Conservation (phyloP, 2,329 filamentous ascomycete species). For the Hypocrella siamensis region DNA sequence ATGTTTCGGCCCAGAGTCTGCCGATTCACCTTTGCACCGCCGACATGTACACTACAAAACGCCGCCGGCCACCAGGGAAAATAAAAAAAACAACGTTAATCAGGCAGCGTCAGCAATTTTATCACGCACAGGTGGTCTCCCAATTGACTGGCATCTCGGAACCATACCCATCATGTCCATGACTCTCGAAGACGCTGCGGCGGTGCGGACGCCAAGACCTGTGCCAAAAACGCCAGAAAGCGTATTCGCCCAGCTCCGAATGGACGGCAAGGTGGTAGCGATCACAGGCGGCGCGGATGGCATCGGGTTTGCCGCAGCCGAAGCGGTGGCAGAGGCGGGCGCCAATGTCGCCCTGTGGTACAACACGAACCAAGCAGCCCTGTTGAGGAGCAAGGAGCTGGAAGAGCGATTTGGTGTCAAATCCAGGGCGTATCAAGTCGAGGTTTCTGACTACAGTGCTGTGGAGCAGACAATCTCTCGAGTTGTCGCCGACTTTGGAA, state of each 20-base stretch:
- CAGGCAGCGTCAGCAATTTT: too few species aligned
- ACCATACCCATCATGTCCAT: too few species aligned
- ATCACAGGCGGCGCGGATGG: conserved; percentile 29
- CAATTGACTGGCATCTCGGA: too few species aligned
- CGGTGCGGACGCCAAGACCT: too few species aligned
- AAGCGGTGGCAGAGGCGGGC: conserved; percentile 29
- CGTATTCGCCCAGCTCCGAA: conserved; percentile 26
- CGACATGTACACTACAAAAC: too few species aligned
- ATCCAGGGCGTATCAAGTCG: conserved; percentile 25
- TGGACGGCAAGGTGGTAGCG: conserved; percentile 24
- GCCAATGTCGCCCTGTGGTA: conserved; percentile 22
- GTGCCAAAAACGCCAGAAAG: conserved; percentile 15
- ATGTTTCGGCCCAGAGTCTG: too few species aligned
- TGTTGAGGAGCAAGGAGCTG: conserved; percentile 18
- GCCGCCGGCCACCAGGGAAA: too few species aligned
- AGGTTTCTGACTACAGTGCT: conserved; percentile 11
- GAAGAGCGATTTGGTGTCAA: conserved; percentile 18
- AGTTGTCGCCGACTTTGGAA: conserved; percentile 23
- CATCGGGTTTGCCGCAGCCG: conserved; percentile 25
- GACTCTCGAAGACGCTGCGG: too few species aligned
- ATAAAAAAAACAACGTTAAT: too few species aligned
- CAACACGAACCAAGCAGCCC: conserved; percentile 17
- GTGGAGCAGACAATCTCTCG: conserved; percentile 18
- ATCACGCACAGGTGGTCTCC: too few species aligned
- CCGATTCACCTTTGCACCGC: too few species aligned